Conservation (phyloP, 2,329 filamentous ascomycete species). For the Botrytis galanthina region DNA sequence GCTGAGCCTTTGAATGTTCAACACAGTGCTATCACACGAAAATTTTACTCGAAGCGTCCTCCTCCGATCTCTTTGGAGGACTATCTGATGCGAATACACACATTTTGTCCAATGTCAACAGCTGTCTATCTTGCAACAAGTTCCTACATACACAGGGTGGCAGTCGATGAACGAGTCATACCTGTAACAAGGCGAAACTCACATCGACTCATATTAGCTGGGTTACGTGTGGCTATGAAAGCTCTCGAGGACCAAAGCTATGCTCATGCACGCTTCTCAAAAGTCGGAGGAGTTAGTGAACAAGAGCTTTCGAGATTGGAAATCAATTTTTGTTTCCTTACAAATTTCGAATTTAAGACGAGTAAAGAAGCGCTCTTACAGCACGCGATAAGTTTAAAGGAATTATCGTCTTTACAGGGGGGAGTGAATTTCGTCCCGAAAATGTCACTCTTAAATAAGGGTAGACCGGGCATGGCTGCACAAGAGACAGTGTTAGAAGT, state of each 20-base stretch:
- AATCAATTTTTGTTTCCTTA: conserved; percentile 83
- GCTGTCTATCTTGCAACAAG: conserved; percentile 90
- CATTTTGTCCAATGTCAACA: conserved; percentile 89
- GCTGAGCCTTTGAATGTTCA: conserved; percentile 73
- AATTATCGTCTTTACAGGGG: conserved; percentile 38
- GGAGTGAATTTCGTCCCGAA: conserved; percentile 36
- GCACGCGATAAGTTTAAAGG: conserved; percentile 47
- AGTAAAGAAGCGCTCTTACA: conserved; percentile 53
- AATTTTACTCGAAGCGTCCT: conserved; percentile 87
- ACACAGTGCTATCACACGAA: conserved; percentile 80
- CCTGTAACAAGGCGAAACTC: conserved; percentile 80
- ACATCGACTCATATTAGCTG: conserved; percentile 81
- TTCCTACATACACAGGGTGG: conserved; percentile 80
- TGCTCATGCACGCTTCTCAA: conserved; percentile 77
- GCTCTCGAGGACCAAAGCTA: conserved; percentile 91
- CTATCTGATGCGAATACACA: conserved; percentile 83
- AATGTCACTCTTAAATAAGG: conserved; percentile 33
- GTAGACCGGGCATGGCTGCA: conserved; percentile 26
- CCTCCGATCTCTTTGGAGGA: conserved; percentile 80
- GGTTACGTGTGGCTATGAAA: conserved; percentile 86
- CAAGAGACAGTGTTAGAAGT: conserved; percentile 33
- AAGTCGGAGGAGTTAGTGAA: conserved; percentile 84
- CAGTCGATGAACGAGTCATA: conserved; percentile 73
- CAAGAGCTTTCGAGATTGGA: conserved; percentile 79
- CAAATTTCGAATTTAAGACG: conserved; percentile 77